Base-by-base conservation (phyloP, 345 rosid genomes). In the Citrus sp. region DNA sequence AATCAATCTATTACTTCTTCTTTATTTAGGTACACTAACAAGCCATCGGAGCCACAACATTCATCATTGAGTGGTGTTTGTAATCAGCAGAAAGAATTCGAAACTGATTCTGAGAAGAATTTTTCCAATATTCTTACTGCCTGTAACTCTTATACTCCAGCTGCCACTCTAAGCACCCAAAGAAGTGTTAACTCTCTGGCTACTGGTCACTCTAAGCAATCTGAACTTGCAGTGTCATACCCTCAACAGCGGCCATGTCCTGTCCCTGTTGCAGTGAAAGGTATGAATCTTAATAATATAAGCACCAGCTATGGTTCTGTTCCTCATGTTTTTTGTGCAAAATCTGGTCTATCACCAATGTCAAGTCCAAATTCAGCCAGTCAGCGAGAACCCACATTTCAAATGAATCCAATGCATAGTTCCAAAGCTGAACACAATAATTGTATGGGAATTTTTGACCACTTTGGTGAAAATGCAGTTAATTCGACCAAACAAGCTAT, bases 11-110 rank as follows among this genome's bases (percentile, higher is more conserved):
- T 30, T 79, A 58, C 72, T 85, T 78, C 49, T 85, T 78, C 49
- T 74, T 74, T 65, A 67, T 74, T 79, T 90, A 95, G 99, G 86
- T 95, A 95, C 40, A 78, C 81, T 73, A 87, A 82, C 86, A 91
- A 79, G 82, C 79, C 88, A 8, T 63, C 74, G 18, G 91, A 88
- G 74, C 82, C 87, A 24, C 84, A 70, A 61, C 84, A 72, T 77
- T 78, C 89, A 9, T 82, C 89, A 40, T 75, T 69, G 83, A 56
- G 84, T 54, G 42, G 69, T 77, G 70, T 38, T 54, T 60, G 77
- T 70, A 64, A 71, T 80, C 82, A 67, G 67, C 74, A 72, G 82
- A 84, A 76, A 62, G 93, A 82, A 34, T 30, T 30, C 30, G 80
- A 69, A 56, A 77, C 76, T 5, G 28, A 80, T 73, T 78, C 79